Evolutionary conservation across 2,329 filamentous ascomycete species (phyloP).

Genomic region (Ophiostoma sp.): DNA sequence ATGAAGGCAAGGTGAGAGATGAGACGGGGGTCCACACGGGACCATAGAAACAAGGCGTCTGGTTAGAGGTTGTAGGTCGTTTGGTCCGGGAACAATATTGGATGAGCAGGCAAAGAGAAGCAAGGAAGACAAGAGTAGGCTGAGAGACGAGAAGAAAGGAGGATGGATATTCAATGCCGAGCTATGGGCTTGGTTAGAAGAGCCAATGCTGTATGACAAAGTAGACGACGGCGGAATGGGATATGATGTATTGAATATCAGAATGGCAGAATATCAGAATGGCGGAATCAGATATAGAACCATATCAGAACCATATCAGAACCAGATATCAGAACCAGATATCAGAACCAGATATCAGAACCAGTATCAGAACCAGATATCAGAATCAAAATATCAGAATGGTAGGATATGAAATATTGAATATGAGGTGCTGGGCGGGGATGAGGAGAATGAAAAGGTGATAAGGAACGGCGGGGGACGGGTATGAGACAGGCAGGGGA

Average conservation of each 20-base stretch:
- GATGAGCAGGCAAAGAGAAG: not conserved
- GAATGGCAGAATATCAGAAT: too few relatives aligned
- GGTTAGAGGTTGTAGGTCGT: not conserved
- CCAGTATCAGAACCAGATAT: not conserved
- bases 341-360: too few relatives aligned
- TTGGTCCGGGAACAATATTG: not conserved
- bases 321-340: too few relatives aligned
- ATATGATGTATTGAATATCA: too few relatives aligned
- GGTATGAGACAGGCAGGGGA: not conserved
- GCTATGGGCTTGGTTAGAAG: too few relatives aligned
- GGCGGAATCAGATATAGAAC: too few relatives aligned
- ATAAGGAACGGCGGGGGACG: not conserved
- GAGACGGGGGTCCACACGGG: constrained; percentile 14
- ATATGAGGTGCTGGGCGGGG: not conserved
- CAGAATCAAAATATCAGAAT: not conserved
- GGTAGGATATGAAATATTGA: not conserved
- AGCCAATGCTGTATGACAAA: too few relatives aligned
- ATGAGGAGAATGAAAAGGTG: too few relatives aligned
- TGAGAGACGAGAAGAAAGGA: not conserved
- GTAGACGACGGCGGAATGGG: too few relatives aligned
- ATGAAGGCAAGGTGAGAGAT: not conserved
- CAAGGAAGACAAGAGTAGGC: not conserved
- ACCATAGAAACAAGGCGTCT: constrained; percentile 6
- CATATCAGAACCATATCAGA: too few relatives aligned
- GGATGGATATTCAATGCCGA: not conserved